Evolutionary conservation across 2,329 filamentous ascomycete species (phyloP).

Genomic region (Lachnum nothofagi): DNA sequence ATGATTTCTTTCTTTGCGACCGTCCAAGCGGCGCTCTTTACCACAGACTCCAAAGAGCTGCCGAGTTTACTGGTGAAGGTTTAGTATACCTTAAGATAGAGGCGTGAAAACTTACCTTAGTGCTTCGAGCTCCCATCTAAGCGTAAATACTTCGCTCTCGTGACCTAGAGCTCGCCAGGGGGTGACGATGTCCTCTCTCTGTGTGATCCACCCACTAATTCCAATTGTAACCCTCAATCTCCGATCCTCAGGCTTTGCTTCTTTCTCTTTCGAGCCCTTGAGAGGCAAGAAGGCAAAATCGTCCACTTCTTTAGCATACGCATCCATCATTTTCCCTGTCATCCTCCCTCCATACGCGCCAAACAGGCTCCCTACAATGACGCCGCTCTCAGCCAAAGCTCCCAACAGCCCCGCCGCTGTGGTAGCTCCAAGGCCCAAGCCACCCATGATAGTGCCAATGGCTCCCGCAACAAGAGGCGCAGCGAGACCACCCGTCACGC

Average conservation of each 20-base stretch:
- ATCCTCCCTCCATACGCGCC: constrained; percentile 85
- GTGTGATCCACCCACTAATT: constrained; percentile 74
- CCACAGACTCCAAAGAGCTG: constrained; percentile 68
- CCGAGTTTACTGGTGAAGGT: constrained; percentile 57
- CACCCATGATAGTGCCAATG: constrained; percentile 73
- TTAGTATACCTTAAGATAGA: too few relatives aligned
- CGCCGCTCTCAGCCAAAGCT: constrained; percentile 69
- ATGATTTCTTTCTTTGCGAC: constrained; percentile 64
- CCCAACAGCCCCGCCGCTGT: constrained; percentile 76
- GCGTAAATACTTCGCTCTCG: constrained; percentile 71
- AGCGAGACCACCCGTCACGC: constrained; percentile 69
- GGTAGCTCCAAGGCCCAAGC: constrained; percentile 67
- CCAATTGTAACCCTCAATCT: constrained; percentile 77
- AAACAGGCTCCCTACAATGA: constrained; percentile 79
- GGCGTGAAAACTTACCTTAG: constrained; percentile 53
- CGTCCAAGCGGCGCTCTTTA: constrained; percentile 76
- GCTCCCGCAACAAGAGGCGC: constrained; percentile 72
- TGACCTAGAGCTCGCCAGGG: constrained; percentile 74
- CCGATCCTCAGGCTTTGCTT: constrained; percentile 53
- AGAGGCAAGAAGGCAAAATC: constrained; percentile 85
- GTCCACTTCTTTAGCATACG: constrained; percentile 78
- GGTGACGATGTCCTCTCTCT: constrained; percentile 64
- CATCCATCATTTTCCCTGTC: constrained; percentile 79
- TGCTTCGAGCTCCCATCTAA: constrained; percentile 77
- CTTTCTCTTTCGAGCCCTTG: constrained; percentile 42